Percentiles rank a stretch among this genome's conserved stretches.
phyloP scores from a whole-genome alignment of 768 basidiomycete species.

The Lentinus brumalis region DNA sequence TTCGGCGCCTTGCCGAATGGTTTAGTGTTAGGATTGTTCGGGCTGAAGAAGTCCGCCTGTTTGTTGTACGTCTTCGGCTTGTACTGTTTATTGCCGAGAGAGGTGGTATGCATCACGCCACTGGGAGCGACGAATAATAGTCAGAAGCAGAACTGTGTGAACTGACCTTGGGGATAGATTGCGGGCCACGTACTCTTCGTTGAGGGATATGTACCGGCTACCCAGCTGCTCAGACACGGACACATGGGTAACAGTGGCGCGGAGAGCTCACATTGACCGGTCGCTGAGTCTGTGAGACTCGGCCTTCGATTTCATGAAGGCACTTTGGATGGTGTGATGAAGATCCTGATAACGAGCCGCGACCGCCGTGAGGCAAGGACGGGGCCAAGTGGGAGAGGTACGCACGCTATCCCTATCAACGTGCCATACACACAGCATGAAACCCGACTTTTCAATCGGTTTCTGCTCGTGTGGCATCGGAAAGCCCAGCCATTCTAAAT shows the following conservation, averaged over 20 bases:
- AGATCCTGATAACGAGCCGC: conserved; percentile 10
- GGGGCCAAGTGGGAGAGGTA: background rate
- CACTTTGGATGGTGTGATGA: conserved; percentile 14
- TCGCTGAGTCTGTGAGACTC: conserved; percentile 8
- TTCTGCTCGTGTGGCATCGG: conserved; percentile 19
- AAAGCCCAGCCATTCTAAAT: conserved; percentile 11
- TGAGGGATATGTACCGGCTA: conserved; percentile 19
- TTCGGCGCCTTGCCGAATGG: conserved; percentile 20
- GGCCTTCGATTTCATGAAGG: conserved; percentile 11
- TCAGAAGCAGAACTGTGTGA: background rate
- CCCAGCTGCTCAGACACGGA: background rate
- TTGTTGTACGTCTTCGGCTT: conserved; percentile 19
- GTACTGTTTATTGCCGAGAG: conserved; percentile 15
- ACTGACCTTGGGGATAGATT: conserved; percentile 16
- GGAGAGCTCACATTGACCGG: conserved; percentile 16
- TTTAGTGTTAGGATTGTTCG: background rate
- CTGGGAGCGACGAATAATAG: conserved; percentile 1
- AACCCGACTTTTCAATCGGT: conserved; percentile 17
- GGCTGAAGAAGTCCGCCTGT: background rate
- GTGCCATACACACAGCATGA: conserved; percentile 18
- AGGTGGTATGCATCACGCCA: conserved; percentile 16
- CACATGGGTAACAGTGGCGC: background rate
- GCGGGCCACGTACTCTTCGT: conserved; percentile 21
- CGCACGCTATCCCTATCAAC: conserved; percentile 17
- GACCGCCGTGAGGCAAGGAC: background rate